phyloP scores from a whole-genome alignment of 1,284 basidiomycete species.

The Apiotrichum mycotoxinovorans region DNA sequence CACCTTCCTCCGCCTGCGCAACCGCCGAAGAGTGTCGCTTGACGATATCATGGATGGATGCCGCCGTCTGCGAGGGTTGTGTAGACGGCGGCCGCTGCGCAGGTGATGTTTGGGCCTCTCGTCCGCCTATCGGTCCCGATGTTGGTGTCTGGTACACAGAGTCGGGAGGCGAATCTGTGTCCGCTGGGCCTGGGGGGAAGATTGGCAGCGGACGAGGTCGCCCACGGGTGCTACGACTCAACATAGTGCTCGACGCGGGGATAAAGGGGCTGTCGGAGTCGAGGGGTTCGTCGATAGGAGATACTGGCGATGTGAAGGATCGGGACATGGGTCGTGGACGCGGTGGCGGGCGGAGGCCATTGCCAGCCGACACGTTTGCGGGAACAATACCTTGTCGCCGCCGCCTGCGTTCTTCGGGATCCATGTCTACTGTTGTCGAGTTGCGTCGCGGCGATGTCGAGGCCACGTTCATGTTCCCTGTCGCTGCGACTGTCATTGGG shows the following conservation, averaged over 20 bases:
- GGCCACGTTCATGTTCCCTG: background rate
- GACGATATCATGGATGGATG: conserved; percentile 52
- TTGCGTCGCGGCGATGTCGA: conserved; percentile 2
- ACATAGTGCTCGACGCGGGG: too few relatives aligned
- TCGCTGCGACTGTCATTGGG: background rate
- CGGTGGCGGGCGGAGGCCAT: conserved; percentile 17
- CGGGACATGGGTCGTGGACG: conserved; percentile 6
- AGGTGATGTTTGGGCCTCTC: background rate
- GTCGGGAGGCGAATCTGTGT: background rate
- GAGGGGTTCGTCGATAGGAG: background rate
- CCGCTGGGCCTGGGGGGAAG: background rate
- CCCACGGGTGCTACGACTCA: background rate
- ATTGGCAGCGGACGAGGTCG: background rate
- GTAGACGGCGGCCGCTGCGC: background rate
- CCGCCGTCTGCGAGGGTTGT: background rate
- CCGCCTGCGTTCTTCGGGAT: conserved; percentile 16
- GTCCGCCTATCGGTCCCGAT: background rate
- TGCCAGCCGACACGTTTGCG: background rate
- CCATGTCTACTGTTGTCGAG: conserved; percentile 6
- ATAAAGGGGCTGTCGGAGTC: background rate
- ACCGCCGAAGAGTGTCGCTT: conserved; percentile 40
- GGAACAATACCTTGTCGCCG: conserved; percentile 17
- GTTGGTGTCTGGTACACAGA: background rate
- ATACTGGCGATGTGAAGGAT: background rate
- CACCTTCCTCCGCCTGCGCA: conserved; percentile 23